These are phyloP conservation scores for Polygonum aviculare DNA, from an alignment of 148 eudicot genomes.

Conservation along the genomic window DNA sequence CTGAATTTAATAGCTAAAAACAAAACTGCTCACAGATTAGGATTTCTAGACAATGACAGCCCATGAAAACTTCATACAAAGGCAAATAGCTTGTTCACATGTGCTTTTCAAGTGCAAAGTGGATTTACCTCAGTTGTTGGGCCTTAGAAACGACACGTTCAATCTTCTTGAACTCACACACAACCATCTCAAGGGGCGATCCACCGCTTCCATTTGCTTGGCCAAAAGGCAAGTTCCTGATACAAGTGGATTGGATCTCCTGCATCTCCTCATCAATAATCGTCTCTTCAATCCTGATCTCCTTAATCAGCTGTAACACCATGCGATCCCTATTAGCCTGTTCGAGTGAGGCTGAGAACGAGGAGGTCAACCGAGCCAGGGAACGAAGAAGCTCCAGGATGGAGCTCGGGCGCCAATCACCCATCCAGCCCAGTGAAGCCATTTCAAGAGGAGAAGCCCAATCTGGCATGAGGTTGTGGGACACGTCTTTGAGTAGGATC, in stretches of 20 bases:
- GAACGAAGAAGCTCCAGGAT: slow-evolving; percentile 60
- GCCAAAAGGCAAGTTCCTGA: slow-evolving; percentile 65
- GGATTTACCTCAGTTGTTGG: slow-evolving; percentile 61
- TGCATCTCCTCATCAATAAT: slow-evolving; percentile 87
- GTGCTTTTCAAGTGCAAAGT: background rate
- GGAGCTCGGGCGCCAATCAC: slow-evolving; percentile 90
- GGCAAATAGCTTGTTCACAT: background rate
- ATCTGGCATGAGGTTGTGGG: slow-evolving; percentile 65
- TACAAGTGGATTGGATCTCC: slow-evolving; percentile 79
- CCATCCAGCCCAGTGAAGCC: slow-evolving; percentile 65
- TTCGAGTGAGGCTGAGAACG: slow-evolving; percentile 23
- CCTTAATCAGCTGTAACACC: slow-evolving; percentile 47
- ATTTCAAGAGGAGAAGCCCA: slow-evolving; percentile 59
- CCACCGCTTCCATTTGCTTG: slow-evolving; percentile 14
- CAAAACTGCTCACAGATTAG: background rate
- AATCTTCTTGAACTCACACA: slow-evolving; percentile 68
- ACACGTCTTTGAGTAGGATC: slow-evolving; percentile 47
- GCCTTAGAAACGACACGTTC: slow-evolving; percentile 69
- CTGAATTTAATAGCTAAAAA: background rate
- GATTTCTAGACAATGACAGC: background rate
- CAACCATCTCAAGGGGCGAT: slow-evolving; percentile 25
- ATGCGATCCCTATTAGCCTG: slow-evolving; percentile 32
- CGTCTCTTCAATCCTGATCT: slow-evolving; percentile 73
- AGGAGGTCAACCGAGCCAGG: slow-evolving; percentile 23
- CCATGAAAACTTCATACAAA: background rate